phyloP scores from a whole-genome alignment of 768 basidiomycete genomes.

The Kondoa malvinella region DNA sequence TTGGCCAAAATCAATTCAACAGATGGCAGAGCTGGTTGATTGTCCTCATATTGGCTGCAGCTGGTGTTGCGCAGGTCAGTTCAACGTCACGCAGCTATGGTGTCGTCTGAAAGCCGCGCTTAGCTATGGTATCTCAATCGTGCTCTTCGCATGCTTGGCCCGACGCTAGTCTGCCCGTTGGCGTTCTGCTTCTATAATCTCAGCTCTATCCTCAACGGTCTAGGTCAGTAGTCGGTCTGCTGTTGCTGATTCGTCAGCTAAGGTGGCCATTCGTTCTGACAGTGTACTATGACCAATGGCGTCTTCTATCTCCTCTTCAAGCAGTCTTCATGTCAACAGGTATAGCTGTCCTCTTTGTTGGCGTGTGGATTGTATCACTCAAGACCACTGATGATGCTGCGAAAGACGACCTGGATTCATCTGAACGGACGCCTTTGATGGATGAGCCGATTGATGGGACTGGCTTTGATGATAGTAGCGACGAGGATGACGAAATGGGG shows the following conservation, averaged over 20 bases:
- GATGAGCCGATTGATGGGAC: background rate
- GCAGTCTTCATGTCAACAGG: conserved; percentile 60
- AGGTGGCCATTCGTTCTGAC: conserved; percentile 18
- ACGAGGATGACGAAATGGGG: background rate
- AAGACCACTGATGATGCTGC: conserved; percentile 35
- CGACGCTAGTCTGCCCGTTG: conserved; percentile 35
- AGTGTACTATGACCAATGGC: conserved; percentile 78
- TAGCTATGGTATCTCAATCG: conserved; percentile 34
- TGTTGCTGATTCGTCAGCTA: background rate
- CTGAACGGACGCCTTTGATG: conserved; percentile 1
- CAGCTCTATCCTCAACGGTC: conserved; percentile 72
- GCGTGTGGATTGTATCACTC: conserved; percentile 78
- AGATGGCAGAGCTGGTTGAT: conserved; percentile 48
- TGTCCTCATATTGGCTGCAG: conserved; percentile 49
- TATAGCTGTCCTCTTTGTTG: conserved; percentile 57
- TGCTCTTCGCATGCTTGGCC: conserved; percentile 54
- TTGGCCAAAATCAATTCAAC: conserved; percentile 50
- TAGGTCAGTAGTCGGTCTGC: conserved; percentile 31
- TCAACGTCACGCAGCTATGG: background rate
- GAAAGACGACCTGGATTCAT: conserved; percentile 5
- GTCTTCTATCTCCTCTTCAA: conserved; percentile 49
- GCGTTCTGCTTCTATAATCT: conserved; percentile 93
- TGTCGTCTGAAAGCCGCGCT: background rate
- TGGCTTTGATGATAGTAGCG: background rate
- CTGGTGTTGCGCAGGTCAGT: conserved; percentile 52